These are phyloP conservation scores for Sarocladium brachiariae DNA, from an alignment of 2,329 filamentous ascomycete species.

Conservation along the genomic window DNA sequence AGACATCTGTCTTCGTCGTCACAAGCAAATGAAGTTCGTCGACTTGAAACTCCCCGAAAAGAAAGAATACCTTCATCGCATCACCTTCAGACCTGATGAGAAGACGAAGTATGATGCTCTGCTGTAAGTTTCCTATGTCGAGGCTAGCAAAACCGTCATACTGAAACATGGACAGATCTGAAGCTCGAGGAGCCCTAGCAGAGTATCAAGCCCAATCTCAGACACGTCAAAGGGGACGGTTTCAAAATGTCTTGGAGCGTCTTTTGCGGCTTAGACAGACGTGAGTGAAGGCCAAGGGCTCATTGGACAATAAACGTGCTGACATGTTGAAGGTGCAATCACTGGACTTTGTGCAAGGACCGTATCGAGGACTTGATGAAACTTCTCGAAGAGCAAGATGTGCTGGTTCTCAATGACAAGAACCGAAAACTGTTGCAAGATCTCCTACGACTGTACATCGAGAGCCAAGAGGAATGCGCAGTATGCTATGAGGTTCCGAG, in stretches of 20 bases:
- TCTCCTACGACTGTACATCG: slow-evolving; percentile 68
- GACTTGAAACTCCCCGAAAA: slow-evolving; percentile 73
- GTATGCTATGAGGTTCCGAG: slow-evolving; percentile 71
- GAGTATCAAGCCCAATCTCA: slow-evolving; percentile 45
- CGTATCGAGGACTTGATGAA: slow-evolving; percentile 67
- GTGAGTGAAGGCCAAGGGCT: slow-evolving; percentile 21
- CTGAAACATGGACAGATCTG: slow-evolving; percentile 40
- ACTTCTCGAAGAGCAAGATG: slow-evolving; percentile 58
- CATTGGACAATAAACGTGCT: slow-evolving; percentile 11
- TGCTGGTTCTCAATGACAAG: slow-evolving; percentile 64
- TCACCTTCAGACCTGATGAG: slow-evolving; percentile 68
- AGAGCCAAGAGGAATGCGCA: slow-evolving; percentile 75
- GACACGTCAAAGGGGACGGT: slow-evolving; percentile 44
- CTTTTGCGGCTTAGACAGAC: slow-evolving; percentile 77
- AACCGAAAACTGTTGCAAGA: slow-evolving; percentile 68
- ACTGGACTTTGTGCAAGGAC: slow-evolving; percentile 75
- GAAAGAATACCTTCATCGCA: slow-evolving; percentile 68
- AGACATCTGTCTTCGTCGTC: slow-evolving; percentile 72
- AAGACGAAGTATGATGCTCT: slow-evolving; percentile 70
- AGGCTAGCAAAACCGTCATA: not conserved
- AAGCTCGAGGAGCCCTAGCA: slow-evolving; percentile 66
- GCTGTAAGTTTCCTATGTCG: slow-evolving; percentile 37
- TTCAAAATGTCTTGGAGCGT: slow-evolving; percentile 72
- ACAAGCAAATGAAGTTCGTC: slow-evolving; percentile 84
- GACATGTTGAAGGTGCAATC: slow-evolving; percentile 58